Evolutionary conservation across 805 yeast species (phyloP), one percentile per base, ranked within the genome.

Genomic region (Yamadazyma ubonensis): DNA sequence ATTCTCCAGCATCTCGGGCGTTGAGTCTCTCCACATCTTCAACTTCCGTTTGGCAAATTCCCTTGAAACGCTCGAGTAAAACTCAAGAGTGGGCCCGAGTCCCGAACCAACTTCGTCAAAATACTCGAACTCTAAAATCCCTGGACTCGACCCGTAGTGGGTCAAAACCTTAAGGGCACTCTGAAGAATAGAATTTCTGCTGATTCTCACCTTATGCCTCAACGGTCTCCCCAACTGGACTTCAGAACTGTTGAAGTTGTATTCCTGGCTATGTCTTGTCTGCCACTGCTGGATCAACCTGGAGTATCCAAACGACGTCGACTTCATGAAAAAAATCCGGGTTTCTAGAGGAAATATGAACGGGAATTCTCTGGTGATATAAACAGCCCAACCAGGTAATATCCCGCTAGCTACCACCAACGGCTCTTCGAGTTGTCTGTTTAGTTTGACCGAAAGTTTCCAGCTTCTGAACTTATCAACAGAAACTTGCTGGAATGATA

Each of bases 81-180:
- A 91, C 60, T 91, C 99, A 47, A 90, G 68, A 0, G 99, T 91
- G 3, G 99, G 99, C 0, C 99, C 99, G 32, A 89, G 65, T 0
- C 99, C 99, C 0, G 96, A 83, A n/a, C 98, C 99, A 5, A 75
- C 96, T 58, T 91, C 99, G 48, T 83, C 89, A 46, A 74, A 79
- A 53, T 85, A 91, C 57, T 90, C 96, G 41, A 93, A 81, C 52
- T 91, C 98, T 16, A 91, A 63, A 4, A 86, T 69, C 20, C 88
- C 83, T 1, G 96, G 89, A n/a, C 82, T 73, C 0, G 85, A 64
- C 0, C 93, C 95, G 57, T 87, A 83, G 36, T 77, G 65, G 31
- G 79, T 83, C 59, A 93, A 65, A 2, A 90, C 84, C 52, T 86
- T 86, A 36, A 85, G 60, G 0, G 96, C 95, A 43, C 93, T 83